These are phyloP conservation scores for Salix udensis DNA, from an alignment of 345 rosid genomes.

Conservation along the genomic window DNA sequence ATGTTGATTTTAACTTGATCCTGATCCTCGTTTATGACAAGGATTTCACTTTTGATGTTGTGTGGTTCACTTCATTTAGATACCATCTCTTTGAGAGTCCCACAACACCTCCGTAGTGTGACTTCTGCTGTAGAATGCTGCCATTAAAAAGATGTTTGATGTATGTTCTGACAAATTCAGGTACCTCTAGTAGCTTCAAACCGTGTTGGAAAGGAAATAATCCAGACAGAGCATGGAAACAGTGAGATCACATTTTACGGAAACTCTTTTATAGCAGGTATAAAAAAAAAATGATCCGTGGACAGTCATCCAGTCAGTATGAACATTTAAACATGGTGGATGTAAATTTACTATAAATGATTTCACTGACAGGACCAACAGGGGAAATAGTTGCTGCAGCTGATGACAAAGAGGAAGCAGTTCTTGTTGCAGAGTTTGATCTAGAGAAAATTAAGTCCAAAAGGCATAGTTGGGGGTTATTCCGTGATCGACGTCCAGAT, in stretches of 20 bases:
- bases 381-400: constrained; percentile 77
- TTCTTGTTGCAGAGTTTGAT: constrained; percentile 78
- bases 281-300: neutral
- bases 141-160: neutral
- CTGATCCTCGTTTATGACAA: neutral
- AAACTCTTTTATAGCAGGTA: constrained; percentile 83
- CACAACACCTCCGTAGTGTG: neutral
- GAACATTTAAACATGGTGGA: neutral
- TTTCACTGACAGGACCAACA: constrained; percentile 57
- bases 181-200: constrained; percentile 84
- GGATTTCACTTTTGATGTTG: neutral
- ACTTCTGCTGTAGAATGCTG: neutral
- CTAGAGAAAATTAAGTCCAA: constrained; percentile 63
- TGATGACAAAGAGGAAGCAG: constrained; percentile 66
- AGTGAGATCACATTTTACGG: constrained; percentile 83
- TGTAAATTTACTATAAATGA: neutral
- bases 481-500: constrained; percentile 86
- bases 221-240: constrained; percentile 77
- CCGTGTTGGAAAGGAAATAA: constrained; percentile 72
- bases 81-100: neutral
- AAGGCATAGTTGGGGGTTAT: constrained; percentile 87
- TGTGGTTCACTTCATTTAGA: neutral
- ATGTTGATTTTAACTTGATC: neutral
- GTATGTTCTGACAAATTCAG: constrained; percentile 30
- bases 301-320: neutral